Conservation (phyloP, 1,284 basidiomycete genomes). For the Trametes hirsuta region DNA sequence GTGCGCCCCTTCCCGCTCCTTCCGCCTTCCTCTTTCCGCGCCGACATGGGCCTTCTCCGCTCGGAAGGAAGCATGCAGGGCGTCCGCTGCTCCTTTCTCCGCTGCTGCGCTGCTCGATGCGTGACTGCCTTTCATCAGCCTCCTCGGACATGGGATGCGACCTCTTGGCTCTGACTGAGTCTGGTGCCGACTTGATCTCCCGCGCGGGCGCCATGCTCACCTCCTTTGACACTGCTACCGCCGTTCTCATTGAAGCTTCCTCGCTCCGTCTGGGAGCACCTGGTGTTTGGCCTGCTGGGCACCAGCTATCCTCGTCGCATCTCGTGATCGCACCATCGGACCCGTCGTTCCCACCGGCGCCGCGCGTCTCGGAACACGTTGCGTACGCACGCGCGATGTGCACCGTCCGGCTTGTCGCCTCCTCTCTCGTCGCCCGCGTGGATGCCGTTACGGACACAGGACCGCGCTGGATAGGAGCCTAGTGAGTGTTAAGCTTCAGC, state of each 20-base stretch:
- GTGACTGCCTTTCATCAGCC: slow-evolving; percentile 1
- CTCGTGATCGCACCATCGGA: not conserved
- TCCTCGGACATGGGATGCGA: not conserved
- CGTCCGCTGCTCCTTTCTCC: slow-evolving; percentile 1
- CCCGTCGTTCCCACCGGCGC: slow-evolving; percentile 2
- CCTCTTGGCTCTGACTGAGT: not conserved
- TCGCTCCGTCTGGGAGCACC: not conserved
- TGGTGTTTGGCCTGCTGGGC: not conserved
- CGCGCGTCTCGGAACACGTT: slow-evolving; percentile 7
- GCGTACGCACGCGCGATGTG: slow-evolving; percentile 1
- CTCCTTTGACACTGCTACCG: slow-evolving; percentile 4
- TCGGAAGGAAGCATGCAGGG: not conserved
- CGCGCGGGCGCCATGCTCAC: not conserved
- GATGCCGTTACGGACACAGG: not conserved
- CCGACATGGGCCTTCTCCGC: slow-evolving; percentile 12
- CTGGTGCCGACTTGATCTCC: not conserved
- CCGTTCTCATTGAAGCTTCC: not conserved
- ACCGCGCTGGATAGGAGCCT: slow-evolving; percentile 5
- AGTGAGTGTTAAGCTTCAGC: not conserved
- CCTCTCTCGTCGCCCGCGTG: not conserved
- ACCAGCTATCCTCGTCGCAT: not conserved
- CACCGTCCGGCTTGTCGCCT: not conserved
- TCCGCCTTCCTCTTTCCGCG: not conserved
- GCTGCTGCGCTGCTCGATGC: slow-evolving; percentile 2
- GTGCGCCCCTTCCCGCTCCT: slow-evolving; percentile 3